Base-by-base conservation (phyloP, 139 green algal genomes). In the Picochlorum sp. region DNA sequence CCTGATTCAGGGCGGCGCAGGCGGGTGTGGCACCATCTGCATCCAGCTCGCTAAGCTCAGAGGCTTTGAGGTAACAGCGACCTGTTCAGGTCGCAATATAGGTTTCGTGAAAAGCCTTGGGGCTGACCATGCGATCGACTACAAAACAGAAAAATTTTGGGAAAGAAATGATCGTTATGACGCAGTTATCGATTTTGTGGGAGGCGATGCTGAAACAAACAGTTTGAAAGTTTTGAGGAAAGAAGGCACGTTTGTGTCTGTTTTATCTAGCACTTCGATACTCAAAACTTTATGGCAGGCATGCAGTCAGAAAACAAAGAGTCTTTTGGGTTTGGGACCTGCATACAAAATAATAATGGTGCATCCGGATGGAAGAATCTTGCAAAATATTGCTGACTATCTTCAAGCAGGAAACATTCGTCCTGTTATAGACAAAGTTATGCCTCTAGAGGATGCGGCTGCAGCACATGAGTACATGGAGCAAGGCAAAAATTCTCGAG, bases 51-150 rank as follows among this genome's bases (percentile, higher is more conserved):
- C 53, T 31, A 63, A 84, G 70, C 51, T 56, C 3, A 63, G 76
- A 26, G 77, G 77, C 3, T 65, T 69, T 0, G 59, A 68, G 33
- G 77, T 84, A 10, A 67, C 72, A 32, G 58, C 66, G 55, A 84
- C 76, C 12, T 84, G 76, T 60, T 59, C 56, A 62, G 35, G 12
- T 7, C 47, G 54, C n/a, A 85, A 84, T 39, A 25, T 57, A 7
- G 75, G 67, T 8, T 82, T 77, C 51, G 70, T 41, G 0, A 33
- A 62, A 14, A 25, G 28, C n/a, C 63, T 84, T 45, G 71, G 76
- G 1, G 77, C 77, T 26, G 77, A 84, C 59, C 33, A 45, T 32
- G 76, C 67, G 0, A 75, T 85, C n/a, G 73, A 85, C 59, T 83
- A 85, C 58, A 83, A 59, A n/a, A 59, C 64, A 54, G 41, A 65